Conservation (phyloP, 768 basidiomycete genomes). For the Roridomyces roridus region DNA sequence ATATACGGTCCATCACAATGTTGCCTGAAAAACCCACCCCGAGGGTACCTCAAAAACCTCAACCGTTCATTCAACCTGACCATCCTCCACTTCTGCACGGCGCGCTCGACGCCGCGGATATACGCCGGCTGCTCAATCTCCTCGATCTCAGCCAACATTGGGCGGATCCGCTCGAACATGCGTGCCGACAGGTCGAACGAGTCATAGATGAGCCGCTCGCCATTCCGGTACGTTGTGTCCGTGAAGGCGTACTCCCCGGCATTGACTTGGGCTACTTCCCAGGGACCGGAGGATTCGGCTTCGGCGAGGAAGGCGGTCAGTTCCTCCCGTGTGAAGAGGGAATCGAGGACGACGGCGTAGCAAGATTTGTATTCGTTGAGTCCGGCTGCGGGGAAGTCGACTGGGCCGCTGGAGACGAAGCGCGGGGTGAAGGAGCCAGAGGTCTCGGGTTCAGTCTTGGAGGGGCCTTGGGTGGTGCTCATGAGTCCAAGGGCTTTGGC, state of each 20-base stretch:
- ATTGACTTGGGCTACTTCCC: slow-evolving; percentile 20
- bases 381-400: slow-evolving; percentile 9
- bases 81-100: slow-evolving; percentile 23
- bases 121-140: slow-evolving; percentile 12
- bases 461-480: too few species aligned
- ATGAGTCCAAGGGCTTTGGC: too few species aligned
- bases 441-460: too few species aligned
- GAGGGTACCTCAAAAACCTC: slow-evolving; percentile 18
- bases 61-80: slow-evolving; percentile 23
- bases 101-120: neutral
- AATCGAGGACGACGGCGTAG: slow-evolving; percentile 17
- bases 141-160: slow-evolving; percentile 18
- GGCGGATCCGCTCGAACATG: slow-evolving; percentile 16
- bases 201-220: too few species aligned
- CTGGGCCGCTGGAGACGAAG: neutral
- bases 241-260: neutral
- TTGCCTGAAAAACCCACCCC: slow-evolving; percentile 16
- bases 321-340: slow-evolving; percentile 15
- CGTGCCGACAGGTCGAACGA: too few species aligned
- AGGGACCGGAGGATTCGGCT: slow-evolving; percentile 12
- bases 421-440: too few species aligned
- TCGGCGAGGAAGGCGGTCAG: too few species aligned
- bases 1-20: slow-evolving; percentile 11
- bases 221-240: too few species aligned
- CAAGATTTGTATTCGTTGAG: slow-evolving; percentile 14